Base-by-base conservation (phyloP, 352 stramenopile species). In the Thraustochytrium sp. region DNA sequence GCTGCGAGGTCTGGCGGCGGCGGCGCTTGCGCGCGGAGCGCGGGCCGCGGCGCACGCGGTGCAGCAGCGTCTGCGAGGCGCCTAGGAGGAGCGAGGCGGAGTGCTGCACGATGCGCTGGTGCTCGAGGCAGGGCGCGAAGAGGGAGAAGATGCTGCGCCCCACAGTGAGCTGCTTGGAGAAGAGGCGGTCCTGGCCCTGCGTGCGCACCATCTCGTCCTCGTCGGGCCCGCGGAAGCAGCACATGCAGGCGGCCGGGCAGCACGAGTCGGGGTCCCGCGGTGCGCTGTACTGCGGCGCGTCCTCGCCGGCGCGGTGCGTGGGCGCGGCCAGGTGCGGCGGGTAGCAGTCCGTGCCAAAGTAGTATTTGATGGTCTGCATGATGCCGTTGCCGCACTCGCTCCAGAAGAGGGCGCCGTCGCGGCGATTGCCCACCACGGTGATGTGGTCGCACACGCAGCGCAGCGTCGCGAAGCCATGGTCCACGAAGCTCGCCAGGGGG, bases 331-430 rank as follows among this genome's bases (percentile, higher is more conserved):
- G 48, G 31, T 80, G 68, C n/a, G 68, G 13, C 44, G 68, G 68
- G 34, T 80, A 63, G 53, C 31, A 80, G 16, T 68, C 31, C 13
- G 13, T 23, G 26, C 68, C 68, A 72, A 80, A 64, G 38, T 72
- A 80, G 42, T 68, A 16, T 13, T 72, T 18, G 18, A 80, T 16
- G 38, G 68, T 80, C n/a, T 64, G 26, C 68, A 80, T 80, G 46
- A 31, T 42, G 51, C 68, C 68, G 51, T 80, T 80, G 37, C 68
- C 68, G 3, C 76, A 18, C 77, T 88, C 82, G 76, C 76, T 87
- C 68, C 91, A 93, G 82, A 90, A 93, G 29, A 95, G 76, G 38
- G 91, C 91, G 26, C 88, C 86, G 72, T 95, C 91, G 84, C 89
- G 86, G 48, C 82, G 88, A 62, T 95, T 91, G 0, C 89, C 91